Percentiles rank a stretch among this genome's conserved stretches.
Evolutionary conservation across 768 basidiomycete genomes (phyloP).

Genomic region (Mycena belliarum): DNA sequence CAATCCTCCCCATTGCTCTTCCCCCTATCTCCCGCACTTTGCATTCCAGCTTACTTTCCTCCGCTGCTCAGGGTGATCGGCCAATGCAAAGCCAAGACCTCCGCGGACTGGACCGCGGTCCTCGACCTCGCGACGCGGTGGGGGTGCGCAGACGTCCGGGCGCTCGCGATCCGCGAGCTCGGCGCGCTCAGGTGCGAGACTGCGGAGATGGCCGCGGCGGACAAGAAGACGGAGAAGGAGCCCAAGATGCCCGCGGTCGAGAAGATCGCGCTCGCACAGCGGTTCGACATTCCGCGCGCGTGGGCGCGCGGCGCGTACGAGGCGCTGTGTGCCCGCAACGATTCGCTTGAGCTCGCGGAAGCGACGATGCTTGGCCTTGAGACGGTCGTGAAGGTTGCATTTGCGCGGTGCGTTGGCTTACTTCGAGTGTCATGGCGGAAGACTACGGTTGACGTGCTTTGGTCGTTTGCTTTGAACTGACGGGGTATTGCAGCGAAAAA

Average conservation of each 20-base stretch:
- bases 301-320: conserved; percentile 28
- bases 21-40: too few relatives aligned
- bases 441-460: too few relatives aligned
- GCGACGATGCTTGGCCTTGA: conserved; percentile 31
- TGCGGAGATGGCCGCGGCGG: neutral
- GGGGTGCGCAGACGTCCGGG: conserved; percentile 28
- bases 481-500: conserved; percentile 15
- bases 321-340: conserved; percentile 22
- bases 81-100: conserved; percentile 25
- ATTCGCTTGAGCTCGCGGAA: conserved; percentile 28
- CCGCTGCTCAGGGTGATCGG: conserved; percentile 21
- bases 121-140: conserved; percentile 31
- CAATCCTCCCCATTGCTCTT: too few relatives aligned
- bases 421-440: too few relatives aligned
- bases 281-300: conserved; percentile 31
- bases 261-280: conserved; percentile 43
- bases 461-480: neutral
- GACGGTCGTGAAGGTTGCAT: conserved; percentile 23
- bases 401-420: conserved; percentile 13
- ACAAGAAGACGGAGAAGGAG: neutral
- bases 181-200: neutral
- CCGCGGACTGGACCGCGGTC: conserved; percentile 36
- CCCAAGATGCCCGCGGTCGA: conserved; percentile 30
- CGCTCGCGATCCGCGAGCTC: conserved; percentile 32
- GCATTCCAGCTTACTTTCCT: neutral